Base-by-base conservation (phyloP, 192 early-diverging fungal genomes). In the Glomus cerebriforme region DNA sequence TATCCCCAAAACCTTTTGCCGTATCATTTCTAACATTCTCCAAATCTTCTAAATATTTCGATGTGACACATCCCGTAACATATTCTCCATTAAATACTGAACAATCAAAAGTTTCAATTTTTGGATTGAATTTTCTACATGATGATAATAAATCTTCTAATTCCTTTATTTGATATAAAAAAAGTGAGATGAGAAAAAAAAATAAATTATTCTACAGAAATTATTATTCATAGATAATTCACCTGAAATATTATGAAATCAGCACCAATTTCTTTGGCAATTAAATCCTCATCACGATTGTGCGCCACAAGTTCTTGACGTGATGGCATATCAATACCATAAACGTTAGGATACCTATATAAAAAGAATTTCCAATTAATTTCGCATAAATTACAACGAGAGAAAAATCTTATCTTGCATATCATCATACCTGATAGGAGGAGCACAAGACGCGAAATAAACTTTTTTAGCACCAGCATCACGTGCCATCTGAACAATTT, bases 241-340 rank as follows among this genome's bases (percentile, higher is more conserved):
- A 92, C 92, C 87, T 98, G 95, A 87, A 91, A 99, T 78, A 99
- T 97, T 45, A 99, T 95, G 54, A 86, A 82, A 81, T 99, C 98
- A 29, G 96, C 97, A 70, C 96, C 97, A 74, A 99, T 92, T 64
- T 88, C 93, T 19, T 87, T 79, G 22, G 98, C 96, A 65, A 99
- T 92, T 75, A 95, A 87, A 24, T 92, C 91, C 70, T 96, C 95
- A 45, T 85, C 90, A 60, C 91, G 90, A 49, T 90, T 87, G 43
- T 91, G 87, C 3, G 96, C 98, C n/a, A 99, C 93, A 67, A 99
- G 87, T 83, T 99, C 98, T 59, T 87, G 84, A 29, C 92, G 90
- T 29, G 95, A 94, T 29, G 98, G 98, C 97, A 99, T 99, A 82
- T 99, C 97, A 85, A 99, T 99, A 80, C 98, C 98, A 83, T 99